Conservation (phyloP, 1,139 yeast genomes). For the Yamadazyma sp. region DNA sequence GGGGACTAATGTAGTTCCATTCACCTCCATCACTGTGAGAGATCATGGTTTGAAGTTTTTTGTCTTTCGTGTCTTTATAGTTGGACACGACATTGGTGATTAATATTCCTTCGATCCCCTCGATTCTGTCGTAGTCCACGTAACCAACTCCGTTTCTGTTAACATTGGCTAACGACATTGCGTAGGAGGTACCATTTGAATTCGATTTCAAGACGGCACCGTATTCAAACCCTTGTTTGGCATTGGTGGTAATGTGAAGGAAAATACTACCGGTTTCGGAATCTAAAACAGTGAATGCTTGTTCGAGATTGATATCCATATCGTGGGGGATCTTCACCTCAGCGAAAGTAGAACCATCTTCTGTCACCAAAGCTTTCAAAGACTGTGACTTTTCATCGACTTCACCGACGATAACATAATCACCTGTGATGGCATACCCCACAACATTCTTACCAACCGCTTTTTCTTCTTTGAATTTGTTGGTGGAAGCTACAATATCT, state of each 20-base stretch:
- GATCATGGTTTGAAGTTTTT: slow-evolving; percentile 61
- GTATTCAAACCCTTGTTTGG: slow-evolving; percentile 52
- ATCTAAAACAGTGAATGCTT: slow-evolving; percentile 84
- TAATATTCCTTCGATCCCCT: slow-evolving; percentile 86
- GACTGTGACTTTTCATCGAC: slow-evolving; percentile 38
- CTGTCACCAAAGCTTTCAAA: slow-evolving; percentile 70
- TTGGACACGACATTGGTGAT: slow-evolving; percentile 67
- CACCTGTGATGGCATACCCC: slow-evolving; percentile 48
- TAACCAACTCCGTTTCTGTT: slow-evolving; percentile 73
- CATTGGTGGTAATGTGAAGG: slow-evolving; percentile 75
- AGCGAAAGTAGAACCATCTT: slow-evolving; percentile 80
- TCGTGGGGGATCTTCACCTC: slow-evolving; percentile 78
- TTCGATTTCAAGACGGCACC: slow-evolving; percentile 90
- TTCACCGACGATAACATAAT: slow-evolving; percentile 70
- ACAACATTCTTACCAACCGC: slow-evolving; percentile 31
- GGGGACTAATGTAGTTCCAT: slow-evolving; percentile 75
- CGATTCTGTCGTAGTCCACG: slow-evolving; percentile 87
- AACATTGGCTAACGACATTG: slow-evolving; percentile 66
- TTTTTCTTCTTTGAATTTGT: slow-evolving; percentile 25
- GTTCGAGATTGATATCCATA: slow-evolving; percentile 59
- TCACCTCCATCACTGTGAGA: slow-evolving; percentile 93
- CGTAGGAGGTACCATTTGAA: slow-evolving; percentile 94
- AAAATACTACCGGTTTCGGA: slow-evolving; percentile 74
- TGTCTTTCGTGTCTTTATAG: slow-evolving; percentile 21
- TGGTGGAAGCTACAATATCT: slow-evolving; percentile 26